phyloP scores from a whole-genome alignment of 768 basidiomycete species.

The Cytidiella melzeri region DNA sequence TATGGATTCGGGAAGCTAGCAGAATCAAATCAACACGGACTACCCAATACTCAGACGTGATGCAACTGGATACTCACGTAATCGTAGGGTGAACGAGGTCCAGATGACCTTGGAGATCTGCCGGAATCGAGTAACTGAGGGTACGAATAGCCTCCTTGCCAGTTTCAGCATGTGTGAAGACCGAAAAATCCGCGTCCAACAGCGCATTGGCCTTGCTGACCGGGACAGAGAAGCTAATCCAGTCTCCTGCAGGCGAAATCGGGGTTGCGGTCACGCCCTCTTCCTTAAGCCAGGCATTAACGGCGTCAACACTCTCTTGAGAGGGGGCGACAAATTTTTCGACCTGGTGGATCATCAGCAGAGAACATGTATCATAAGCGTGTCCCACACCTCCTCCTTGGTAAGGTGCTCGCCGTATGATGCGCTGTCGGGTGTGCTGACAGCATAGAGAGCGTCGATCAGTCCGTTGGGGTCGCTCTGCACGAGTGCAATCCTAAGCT shows the following conservation, averaged over 20 bases:
- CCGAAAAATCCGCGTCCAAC: slow-evolving; percentile 24
- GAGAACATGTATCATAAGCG: no score
- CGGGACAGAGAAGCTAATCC: slow-evolving; percentile 19
- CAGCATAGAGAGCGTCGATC: slow-evolving; percentile 20
- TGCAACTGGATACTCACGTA: slow-evolving; percentile 15
- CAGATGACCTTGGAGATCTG: slow-evolving; percentile 20
- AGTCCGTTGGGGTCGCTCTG: slow-evolving; percentile 21
- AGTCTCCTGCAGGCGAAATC: slow-evolving; percentile 24
- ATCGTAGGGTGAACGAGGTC: slow-evolving; percentile 27
- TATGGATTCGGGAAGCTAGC: slow-evolving; percentile 16
- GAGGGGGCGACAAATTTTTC: slow-evolving; percentile 21
- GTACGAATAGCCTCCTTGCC: slow-evolving; percentile 23
- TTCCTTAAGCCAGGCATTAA: slow-evolving; percentile 21
- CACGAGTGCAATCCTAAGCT: slow-evolving; percentile 22
- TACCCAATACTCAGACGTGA: not conserved
- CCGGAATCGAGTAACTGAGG: slow-evolving; percentile 27
- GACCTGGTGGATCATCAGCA: slow-evolving; percentile 12
- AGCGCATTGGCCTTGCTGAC: slow-evolving; percentile 24
- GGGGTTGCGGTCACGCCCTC: slow-evolving; percentile 19
- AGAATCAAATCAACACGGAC: not conserved
- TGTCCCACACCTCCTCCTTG: slow-evolving; percentile 21
- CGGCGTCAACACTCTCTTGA: slow-evolving; percentile 18
- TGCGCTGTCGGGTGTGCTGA: slow-evolving; percentile 17
- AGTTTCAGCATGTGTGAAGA: slow-evolving; percentile 21
- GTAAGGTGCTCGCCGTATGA: slow-evolving; percentile 19